Evolutionary conservation across 352 stramenopile species (phyloP), one percentile per base, ranked within the genome.

Genomic region (Globisporangium iwayamae): DNA sequence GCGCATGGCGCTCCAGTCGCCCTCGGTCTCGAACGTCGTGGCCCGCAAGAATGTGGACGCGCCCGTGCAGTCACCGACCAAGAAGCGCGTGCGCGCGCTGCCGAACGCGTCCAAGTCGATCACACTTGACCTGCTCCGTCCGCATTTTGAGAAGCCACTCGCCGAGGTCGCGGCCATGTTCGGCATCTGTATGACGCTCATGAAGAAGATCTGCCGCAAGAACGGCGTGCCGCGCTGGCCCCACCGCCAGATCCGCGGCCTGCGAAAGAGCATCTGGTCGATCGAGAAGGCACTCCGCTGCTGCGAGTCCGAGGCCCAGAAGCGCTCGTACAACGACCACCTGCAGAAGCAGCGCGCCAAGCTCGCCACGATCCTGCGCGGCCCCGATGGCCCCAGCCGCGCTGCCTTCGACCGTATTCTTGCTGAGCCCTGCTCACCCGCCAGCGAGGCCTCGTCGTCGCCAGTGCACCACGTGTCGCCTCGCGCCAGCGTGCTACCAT

Each of bases 191-290:
- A 89, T 87, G 81, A 92, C 83, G 61, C 70, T 92, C 48, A 90
- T 92, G 83, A 90, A 92, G 74, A 90, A 89, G 70, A 90, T 90
- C 65, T 92, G 83, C 74, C 79, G 83, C 56, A 88, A 90, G 66
- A 90, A 90, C 66, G 79, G 82, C 53, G 78, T 90, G 58, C 76
- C 76, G 34, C 79, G 80, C 38, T 92, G 83, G 83, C 83, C 83
- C 45, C 79, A 90, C 70, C 81, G 83, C 56, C 83, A 90, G 62
- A 87, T 92, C 59, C 78, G 79, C 39, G 80, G 79, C 22, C 78
- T 90, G 13, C 80, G 79, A 55, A 91, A 90, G 71, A 89, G 80
- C 70, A 87, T 90, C 61, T 89, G 76, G 76, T 92, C 83, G 18
- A 92, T 92, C 50, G 79, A 90, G 67, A 92, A 92, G 65, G 78